Base-by-base conservation (phyloP, 1,139 yeast genomes). In the Arxiozyma slooffiae region DNA sequence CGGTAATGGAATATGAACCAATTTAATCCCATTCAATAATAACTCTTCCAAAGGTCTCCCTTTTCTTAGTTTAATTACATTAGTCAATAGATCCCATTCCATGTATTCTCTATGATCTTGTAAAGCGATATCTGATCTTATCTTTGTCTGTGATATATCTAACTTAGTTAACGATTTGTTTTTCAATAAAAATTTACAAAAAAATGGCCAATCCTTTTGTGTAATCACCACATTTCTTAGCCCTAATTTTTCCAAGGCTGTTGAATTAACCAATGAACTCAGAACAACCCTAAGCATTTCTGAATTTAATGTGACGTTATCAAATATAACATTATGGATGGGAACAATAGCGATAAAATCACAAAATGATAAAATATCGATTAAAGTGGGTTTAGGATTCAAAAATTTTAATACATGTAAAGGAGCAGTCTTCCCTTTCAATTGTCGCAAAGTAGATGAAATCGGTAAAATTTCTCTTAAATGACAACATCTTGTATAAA, bases 331-430 rank as follows among this genome's bases (percentile, higher is more conserved):
- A 2, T 85, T 81, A 52, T 81, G 79, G 39, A 90, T 82, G 0
- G 96, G 95, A 0, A 87, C 85, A 43, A 88, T 83, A 1, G 95
- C 79, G 50, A 90, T 73, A 62, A 90, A 90, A 66, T 90, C 97
- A 54, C 90, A 78, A 64, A 90, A 88, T 4, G 97, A 86, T 52
- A 88, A 75, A 8, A 89, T 79, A 69, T 90, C 97, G 59, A 90
- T 87, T 57, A 89, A 70, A 0, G 97, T 89, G 1, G 97, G 97
- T 56, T 82, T 81, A 8, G 97, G 96, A 66, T 90, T 90, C 60
- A 89, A 74, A 68, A 90, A 75, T 61, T 87, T 85, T 55, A 90
- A 70, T 7, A 82, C 82, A 52, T 83, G 85, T 47, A 90, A 70
- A 1, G 96, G 96, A 43, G 82, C 77, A 0, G 81, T 67, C 60